Evolutionary conservation across 139 green algal genomes (phyloP).

Genomic region (Chlamydomonas eustigma): DNA sequence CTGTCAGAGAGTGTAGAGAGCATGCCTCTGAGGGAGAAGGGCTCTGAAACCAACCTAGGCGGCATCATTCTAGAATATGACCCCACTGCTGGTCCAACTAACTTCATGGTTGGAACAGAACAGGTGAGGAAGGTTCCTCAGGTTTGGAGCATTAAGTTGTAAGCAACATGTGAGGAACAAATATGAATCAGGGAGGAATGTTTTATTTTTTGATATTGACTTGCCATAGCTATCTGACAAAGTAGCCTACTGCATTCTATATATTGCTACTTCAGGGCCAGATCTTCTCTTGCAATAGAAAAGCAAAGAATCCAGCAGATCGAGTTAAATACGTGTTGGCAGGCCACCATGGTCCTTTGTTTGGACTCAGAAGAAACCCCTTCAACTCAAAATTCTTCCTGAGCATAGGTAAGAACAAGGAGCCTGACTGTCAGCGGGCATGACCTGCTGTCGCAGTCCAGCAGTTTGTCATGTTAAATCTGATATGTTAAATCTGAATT

Average conservation of each 20-base stretch:
- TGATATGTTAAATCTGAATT: too few relatives aligned
- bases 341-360: slow-evolving; percentile 84
- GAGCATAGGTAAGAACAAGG: slow-evolving; percentile 46
- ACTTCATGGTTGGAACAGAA: slow-evolving; percentile 94
- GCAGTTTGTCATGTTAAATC: too few relatives aligned
- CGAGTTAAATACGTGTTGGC: slow-evolving; percentile 69
- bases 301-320: slow-evolving; percentile 87
- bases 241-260: too few relatives aligned
- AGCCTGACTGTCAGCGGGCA: too few relatives aligned
- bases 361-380: slow-evolving; percentile 73
- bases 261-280: slow-evolving; percentile 27
- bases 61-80: slow-evolving; percentile 80
- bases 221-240: too few relatives aligned
- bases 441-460: too few relatives aligned
- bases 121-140: slow-evolving; percentile 44
- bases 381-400: slow-evolving; percentile 94
- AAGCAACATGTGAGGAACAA: too few relatives aligned
- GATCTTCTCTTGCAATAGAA: slow-evolving; percentile 79
- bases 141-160: too few relatives aligned
- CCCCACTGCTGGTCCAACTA: slow-evolving; percentile 77
- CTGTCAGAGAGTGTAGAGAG: slow-evolving; percentile 68
- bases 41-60: slow-evolving; percentile 58
- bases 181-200: neutral
- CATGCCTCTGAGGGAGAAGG: slow-evolving; percentile 69
- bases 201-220: neutral